These are phyloP conservation scores for Oryza glumipatula DNA, from an alignment of 176 grass and related monocot genomes.

Conservation along the genomic window DNA sequence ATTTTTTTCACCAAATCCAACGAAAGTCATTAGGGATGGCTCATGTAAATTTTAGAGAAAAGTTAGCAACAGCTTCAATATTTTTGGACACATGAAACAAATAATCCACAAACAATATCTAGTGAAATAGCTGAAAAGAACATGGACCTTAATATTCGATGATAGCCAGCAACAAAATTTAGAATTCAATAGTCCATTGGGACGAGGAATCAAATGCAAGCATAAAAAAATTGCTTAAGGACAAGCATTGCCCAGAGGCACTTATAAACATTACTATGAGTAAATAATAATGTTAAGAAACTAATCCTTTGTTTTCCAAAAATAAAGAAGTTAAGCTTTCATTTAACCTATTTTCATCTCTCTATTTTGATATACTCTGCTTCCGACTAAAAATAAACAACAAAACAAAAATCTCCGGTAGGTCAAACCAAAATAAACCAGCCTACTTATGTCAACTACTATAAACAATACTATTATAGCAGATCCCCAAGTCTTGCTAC, in stretches of 20 bases:
- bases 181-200: not conserved
- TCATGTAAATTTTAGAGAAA: too few relatives aligned
- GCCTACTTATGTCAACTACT: conserved; percentile 34
- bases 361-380: not conserved
- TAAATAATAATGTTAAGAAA: conserved; percentile 41
- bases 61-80: too few relatives aligned
- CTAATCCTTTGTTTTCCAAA: conserved; percentile 17
- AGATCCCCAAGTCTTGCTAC: conserved; percentile 28
- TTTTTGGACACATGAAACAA: too few relatives aligned
- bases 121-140: too few relatives aligned
- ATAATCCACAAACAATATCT: too few relatives aligned
- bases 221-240: conserved; percentile 7
- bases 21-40: too few relatives aligned
- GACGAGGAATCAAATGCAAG: not conserved
- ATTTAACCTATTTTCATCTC: conserved; percentile 20
- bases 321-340: not conserved
- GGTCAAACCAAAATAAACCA: conserved; percentile 32
- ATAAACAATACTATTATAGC: conserved; percentile 37
- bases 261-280: conserved; percentile 31
- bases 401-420: conserved; percentile 27
- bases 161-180: not conserved
- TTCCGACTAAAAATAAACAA: not conserved
- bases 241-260: not conserved
- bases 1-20: too few relatives aligned
- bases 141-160: not conserved